Conservation (phyloP, 768 basidiomycete species). For the Russula virescens region DNA sequence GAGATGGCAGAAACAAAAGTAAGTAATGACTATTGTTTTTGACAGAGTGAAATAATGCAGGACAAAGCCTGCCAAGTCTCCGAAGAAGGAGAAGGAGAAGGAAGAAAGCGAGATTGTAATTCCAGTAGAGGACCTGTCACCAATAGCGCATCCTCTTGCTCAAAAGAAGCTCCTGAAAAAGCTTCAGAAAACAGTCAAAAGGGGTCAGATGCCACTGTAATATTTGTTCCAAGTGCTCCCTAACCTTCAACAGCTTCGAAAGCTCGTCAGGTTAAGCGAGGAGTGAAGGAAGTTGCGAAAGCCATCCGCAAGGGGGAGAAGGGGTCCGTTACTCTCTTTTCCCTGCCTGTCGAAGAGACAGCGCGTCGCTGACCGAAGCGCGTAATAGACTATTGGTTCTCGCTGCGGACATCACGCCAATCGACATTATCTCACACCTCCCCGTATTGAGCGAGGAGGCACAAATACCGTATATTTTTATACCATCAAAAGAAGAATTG, state of each 20-base stretch:
- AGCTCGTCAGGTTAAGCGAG: constrained; percentile 90
- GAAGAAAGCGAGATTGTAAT: constrained; percentile 62
- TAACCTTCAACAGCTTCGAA: constrained; percentile 64
- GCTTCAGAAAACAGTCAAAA: constrained; percentile 91
- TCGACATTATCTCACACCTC: constrained; percentile 97
- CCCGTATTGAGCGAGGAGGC: constrained; percentile 94
- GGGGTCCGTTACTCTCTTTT: constrained; percentile 51
- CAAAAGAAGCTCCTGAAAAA: constrained; percentile 92
- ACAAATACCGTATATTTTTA: constrained; percentile 83
- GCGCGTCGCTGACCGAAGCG: neutral
- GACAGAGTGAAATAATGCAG: constrained; percentile 4
- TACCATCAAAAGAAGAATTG: constrained; percentile 89
- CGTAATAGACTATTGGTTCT: constrained; percentile 71
- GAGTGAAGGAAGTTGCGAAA: constrained; percentile 98
- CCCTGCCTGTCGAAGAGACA: neutral
- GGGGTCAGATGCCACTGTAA: constrained; percentile 45
- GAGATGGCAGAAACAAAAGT: constrained; percentile 39
- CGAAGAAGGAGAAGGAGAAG: constrained; percentile 31
- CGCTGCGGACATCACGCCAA: constrained; percentile 95
- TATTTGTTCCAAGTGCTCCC: constrained; percentile 1
- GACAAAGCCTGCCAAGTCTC: constrained; percentile 18
- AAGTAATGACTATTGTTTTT: constrained; percentile 29
- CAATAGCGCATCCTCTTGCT: constrained; percentile 91
- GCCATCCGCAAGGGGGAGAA: constrained; percentile 96
- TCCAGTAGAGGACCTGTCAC: constrained; percentile 77